A percentile compares a stretch with the other conserved stretches of the same genome.
phyloP scores from a whole-genome alignment of 495 filamentous ascomycete species.

The Trichocladium uniseriatum region DNA sequence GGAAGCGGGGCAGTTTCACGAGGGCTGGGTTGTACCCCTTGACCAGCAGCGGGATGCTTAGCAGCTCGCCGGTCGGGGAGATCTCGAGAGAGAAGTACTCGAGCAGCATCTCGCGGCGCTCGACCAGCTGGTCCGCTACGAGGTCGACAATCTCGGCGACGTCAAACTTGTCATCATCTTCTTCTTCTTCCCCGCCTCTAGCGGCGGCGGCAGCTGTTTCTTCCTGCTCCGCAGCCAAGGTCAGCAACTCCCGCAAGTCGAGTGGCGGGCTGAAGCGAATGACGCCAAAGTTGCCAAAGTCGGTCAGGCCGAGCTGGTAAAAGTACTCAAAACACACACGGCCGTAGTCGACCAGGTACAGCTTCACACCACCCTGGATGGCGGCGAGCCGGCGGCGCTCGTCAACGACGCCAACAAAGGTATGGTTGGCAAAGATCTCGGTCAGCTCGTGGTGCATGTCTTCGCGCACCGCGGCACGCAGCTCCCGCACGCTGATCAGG shows the following conservation, averaged over 20 bases:
- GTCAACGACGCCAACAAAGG: slow-evolving; percentile 90
- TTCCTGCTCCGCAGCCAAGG: slow-evolving; percentile 64
- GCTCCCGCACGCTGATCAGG: slow-evolving; percentile 66
- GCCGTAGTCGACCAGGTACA: slow-evolving; percentile 92
- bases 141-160: slow-evolving; percentile 55
- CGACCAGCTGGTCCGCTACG: slow-evolving; percentile 54
- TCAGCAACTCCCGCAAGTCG: slow-evolving; percentile 57
- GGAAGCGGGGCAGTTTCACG: slow-evolving; percentile 79
- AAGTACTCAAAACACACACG: slow-evolving; percentile 84
- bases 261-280: slow-evolving; percentile 75
- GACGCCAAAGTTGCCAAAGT: slow-evolving; percentile 89
- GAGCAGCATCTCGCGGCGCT: slow-evolving; percentile 71
- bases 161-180: slow-evolving; percentile 41
- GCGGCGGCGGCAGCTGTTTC: slow-evolving; percentile 21
- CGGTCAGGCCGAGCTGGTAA: slow-evolving; percentile 91
- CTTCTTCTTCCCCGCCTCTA: slow-evolving; percentile 16
- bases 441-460: slow-evolving; percentile 84
- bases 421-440: slow-evolving; percentile 80
- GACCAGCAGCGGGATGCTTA: slow-evolving; percentile 71
- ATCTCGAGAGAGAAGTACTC: slow-evolving; percentile 92
- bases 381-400: slow-evolving; percentile 77
- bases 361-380: slow-evolving; percentile 85
- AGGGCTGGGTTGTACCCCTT: slow-evolving; percentile 83
- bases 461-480: slow-evolving; percentile 72
- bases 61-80: slow-evolving; percentile 63